A percentile compares a stretch with the other conserved stretches of the same genome.
Evolutionary conservation across 176 grass and related monocot species (phyloP).

Genomic region (Eragrostis curvula): DNA sequence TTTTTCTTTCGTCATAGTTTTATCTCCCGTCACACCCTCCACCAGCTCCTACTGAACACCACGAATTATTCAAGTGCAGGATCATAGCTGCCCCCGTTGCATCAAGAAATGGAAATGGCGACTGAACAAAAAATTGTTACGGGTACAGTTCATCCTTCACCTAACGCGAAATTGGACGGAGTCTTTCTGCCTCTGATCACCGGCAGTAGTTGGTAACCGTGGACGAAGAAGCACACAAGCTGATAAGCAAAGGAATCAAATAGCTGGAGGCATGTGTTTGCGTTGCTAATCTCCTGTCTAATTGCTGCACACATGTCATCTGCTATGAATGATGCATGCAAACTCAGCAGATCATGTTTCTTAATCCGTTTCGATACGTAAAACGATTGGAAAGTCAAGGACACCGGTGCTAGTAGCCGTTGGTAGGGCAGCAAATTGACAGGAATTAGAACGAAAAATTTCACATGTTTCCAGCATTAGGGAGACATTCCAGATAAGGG

Average conservation of each 20-base stretch:
- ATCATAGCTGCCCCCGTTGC: conserved; percentile 32
- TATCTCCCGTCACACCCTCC: conserved; percentile 26
- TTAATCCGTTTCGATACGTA: neutral
- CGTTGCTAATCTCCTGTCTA: conserved; percentile 26
- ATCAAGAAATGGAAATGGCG: conserved; percentile 12
- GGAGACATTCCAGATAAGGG: conserved; percentile 48
- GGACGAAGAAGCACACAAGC: conserved; percentile 3
- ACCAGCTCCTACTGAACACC: conserved; percentile 44
- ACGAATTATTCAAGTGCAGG: conserved; percentile 16
- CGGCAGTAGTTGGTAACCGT: conserved; percentile 35
- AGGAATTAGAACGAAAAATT: conserved; percentile 10
- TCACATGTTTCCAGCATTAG: conserved; percentile 36
- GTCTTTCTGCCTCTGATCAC: neutral
- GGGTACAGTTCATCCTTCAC: conserved; percentile 34
- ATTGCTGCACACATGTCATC: conserved; percentile 45
- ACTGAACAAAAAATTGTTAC: conserved; percentile 14
- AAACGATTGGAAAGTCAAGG: conserved; percentile 7
- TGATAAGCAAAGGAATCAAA: conserved; percentile 39
- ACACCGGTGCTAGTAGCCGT: conserved; percentile 6
- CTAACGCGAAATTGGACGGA: conserved; percentile 24
- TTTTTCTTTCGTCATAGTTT: conserved; percentile 30
- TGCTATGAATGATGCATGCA: conserved; percentile 32
- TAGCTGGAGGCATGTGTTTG: conserved; percentile 55
- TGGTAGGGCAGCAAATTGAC: conserved; percentile 34
- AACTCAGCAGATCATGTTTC: conserved; percentile 35